A percentile compares a stretch with the other conserved stretches of the same genome.
These are phyloP conservation scores for Nicotiana obtusifolia DNA, from an alignment of 257 asterid species.

Conservation along the genomic window DNA sequence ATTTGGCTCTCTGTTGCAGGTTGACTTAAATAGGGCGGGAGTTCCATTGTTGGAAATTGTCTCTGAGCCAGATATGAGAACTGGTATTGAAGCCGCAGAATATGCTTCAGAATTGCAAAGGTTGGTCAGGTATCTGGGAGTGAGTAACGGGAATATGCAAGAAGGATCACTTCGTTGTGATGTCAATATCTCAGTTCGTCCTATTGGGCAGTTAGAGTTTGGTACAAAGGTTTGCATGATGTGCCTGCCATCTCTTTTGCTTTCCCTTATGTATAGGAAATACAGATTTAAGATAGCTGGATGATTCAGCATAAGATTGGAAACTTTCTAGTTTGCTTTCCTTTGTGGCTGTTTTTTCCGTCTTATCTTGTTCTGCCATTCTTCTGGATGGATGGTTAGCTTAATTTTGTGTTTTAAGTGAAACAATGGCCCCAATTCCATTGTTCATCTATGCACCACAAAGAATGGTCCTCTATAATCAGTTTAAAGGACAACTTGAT, in stretches of 20 bases:
- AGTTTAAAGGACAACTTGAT: neutral
- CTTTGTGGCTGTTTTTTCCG: neutral
- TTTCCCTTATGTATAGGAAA: neutral
- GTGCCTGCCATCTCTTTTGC: neutral
- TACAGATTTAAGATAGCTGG: neutral
- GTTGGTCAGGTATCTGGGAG: conserved; percentile 89
- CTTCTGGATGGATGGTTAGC: neutral
- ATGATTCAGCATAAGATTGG: neutral
- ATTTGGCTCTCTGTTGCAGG: conserved; percentile 36
- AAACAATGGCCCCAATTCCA: neutral
- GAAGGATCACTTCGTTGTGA: conserved; percentile 99
- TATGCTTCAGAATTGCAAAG: conserved; percentile 96
- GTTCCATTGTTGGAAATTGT: conserved; percentile 97
- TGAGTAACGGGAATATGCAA: conserved; percentile 93
- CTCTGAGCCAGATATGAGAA: conserved; percentile 98
- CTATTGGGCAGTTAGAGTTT: conserved; percentile 73
- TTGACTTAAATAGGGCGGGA: conserved; percentile 97
- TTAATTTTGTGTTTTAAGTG: neutral
- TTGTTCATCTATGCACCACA: neutral
- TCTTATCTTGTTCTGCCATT: neutral
- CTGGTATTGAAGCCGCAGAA: conserved; percentile 95
- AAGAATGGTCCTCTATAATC: neutral
- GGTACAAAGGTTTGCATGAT: conserved; percentile 75
- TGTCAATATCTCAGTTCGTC: conserved; percentile 90
- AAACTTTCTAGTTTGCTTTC: conserved; percentile 5